Conservation (phyloP, 2,329 filamentous ascomycete genomes). For the Arachnomyces sp. region DNA sequence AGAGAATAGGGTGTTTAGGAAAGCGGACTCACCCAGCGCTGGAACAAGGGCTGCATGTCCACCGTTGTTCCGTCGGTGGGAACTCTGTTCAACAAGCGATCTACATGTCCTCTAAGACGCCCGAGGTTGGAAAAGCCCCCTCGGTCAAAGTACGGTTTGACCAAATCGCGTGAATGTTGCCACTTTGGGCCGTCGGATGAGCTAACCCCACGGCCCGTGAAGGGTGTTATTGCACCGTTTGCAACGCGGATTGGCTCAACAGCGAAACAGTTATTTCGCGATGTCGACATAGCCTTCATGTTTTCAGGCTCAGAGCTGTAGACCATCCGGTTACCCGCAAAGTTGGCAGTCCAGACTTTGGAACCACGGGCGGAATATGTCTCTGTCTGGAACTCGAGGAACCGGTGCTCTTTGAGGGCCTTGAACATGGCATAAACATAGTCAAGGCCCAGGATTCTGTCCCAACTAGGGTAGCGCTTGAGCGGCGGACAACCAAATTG, state of each 20-base stretch:
- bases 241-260: conserved; percentile 7
- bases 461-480: not conserved
- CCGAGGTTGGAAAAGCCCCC: conserved; percentile 3
- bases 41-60: conserved; percentile 9
- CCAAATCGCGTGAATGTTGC: conserved; percentile 6
- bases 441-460: not conserved
- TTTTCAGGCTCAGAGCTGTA: not conserved
- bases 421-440: not conserved
- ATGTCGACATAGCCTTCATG: conserved; percentile 8
- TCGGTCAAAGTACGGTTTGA: conserved; percentile 11
- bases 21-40: conserved; percentile 13
- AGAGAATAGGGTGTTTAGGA: too few relatives aligned
- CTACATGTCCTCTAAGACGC: not conserved
- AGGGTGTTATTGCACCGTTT: conserved; percentile 1
- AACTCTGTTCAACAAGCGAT: not conserved
- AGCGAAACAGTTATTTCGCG: conserved; percentile 14
- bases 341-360: not conserved
- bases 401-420: not conserved
- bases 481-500: not conserved
- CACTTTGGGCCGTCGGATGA: conserved; percentile 9
- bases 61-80: conserved; percentile 7
- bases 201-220: conserved; percentile 4
- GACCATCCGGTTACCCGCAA: not conserved
- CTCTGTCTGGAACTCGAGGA: not conserved
- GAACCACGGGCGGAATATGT: not conserved